Evolutionary conservation across 2,329 filamentous ascomycete species (phyloP).

Genomic region (Penicillium sp.): DNA sequence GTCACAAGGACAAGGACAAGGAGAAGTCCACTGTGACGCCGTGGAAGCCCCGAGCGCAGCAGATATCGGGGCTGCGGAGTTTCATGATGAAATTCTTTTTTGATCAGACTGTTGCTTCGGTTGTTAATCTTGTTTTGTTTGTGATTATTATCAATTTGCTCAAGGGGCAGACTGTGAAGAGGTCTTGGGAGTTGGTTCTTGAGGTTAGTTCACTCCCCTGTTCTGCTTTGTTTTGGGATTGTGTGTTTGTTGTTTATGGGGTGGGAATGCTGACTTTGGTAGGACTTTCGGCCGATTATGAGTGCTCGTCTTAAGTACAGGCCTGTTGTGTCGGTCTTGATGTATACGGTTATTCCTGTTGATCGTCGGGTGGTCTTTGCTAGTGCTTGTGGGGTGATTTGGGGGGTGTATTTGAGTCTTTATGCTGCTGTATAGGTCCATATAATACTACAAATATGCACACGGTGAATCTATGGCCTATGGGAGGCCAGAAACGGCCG

Average conservation of each 20-base stretch:
- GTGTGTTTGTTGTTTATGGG: background rate
- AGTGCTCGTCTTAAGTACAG: slow-evolving; percentile 69
- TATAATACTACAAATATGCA: no score
- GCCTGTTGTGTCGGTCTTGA: slow-evolving; percentile 65
- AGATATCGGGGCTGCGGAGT: slow-evolving; percentile 43
- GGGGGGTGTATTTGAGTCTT: slow-evolving; percentile 73
- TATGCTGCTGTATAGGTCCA: slow-evolving; percentile 43
- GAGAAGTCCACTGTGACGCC: no score
- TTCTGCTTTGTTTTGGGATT: background rate
- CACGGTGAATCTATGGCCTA: no score
- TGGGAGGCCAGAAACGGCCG: no score
- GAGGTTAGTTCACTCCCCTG: slow-evolving; percentile 32
- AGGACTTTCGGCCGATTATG: slow-evolving; percentile 63
- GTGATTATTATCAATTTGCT: slow-evolving; percentile 52
- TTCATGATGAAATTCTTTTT: slow-evolving; percentile 54
- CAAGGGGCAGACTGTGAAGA: slow-evolving; percentile 30
- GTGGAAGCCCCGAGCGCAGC: slow-evolving; percentile 20
- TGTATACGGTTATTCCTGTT: slow-evolving; percentile 69
- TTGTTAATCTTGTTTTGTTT: slow-evolving; percentile 56
- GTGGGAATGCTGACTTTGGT: background rate
- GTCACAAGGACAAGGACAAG: slow-evolving; percentile 24
- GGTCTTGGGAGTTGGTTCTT: slow-evolving; percentile 30
- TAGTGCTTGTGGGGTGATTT: slow-evolving; percentile 66
- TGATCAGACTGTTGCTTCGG: slow-evolving; percentile 55
- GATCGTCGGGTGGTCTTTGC: slow-evolving; percentile 67